Conservation (phyloP, 331 rosid genomes). For the Prunus yedoensis region DNA sequence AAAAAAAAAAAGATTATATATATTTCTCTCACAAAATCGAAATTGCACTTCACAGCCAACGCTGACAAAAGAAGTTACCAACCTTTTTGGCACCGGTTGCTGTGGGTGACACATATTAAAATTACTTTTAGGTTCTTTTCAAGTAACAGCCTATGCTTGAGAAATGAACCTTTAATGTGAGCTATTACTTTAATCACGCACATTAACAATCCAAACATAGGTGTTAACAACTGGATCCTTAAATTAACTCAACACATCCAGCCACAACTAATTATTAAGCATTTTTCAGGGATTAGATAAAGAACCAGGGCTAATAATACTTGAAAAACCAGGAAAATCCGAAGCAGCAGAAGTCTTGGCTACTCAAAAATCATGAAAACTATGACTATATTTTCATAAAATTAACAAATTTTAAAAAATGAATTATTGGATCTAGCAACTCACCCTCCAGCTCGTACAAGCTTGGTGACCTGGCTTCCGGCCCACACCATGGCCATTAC, state of each 20-base stretch:
- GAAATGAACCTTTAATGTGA: too few species aligned
- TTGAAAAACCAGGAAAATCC: too few species aligned
- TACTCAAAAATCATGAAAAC: background rate
- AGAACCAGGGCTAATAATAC: background rate
- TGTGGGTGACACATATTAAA: background rate
- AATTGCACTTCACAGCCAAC: background rate
- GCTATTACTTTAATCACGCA: too few species aligned
- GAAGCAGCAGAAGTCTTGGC: background rate
- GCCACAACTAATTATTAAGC: background rate
- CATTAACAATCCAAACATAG: too few species aligned
- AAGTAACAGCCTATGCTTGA: background rate
- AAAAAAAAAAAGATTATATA: background rate
- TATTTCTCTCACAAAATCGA: background rate
- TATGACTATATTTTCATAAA: background rate
- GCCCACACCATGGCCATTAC: conserved; percentile 97
- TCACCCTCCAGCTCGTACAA: conserved; percentile 84
- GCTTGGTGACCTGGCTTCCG: conserved; percentile 94
- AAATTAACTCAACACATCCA: background rate
- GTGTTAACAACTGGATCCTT: too few species aligned
- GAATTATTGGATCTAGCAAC: conserved; percentile 21
- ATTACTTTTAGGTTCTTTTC: background rate
- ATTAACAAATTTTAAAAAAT: background rate
- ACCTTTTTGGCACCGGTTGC: background rate
- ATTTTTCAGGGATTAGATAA: background rate
- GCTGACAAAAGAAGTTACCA: background rate